A percentile compares a stretch with the other conserved stretches of the same genome.
Conservation (phyloP, 2,329 filamentous ascomycete genomes). For the Pseudogymnoascus sp. region DNA sequence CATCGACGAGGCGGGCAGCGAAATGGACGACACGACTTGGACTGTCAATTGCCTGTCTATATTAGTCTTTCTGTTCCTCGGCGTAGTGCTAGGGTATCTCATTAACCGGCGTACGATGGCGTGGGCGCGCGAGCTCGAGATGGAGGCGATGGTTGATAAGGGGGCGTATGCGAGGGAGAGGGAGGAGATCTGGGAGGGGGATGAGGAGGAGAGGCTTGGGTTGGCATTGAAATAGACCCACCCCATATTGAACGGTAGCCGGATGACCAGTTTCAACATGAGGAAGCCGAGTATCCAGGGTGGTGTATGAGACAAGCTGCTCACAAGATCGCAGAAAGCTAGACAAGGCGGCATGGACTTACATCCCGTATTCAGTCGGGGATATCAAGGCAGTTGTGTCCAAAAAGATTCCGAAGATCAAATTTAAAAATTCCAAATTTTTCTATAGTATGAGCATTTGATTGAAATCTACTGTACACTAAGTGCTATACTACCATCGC, state of each 20-base stretch:
- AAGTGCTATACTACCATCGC: conserved; percentile 10
- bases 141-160: conserved; percentile 17
- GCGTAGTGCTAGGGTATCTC: conserved; percentile 67
- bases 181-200: conserved; percentile 21
- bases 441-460: conserved; percentile 11
- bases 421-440: conserved; percentile 8
- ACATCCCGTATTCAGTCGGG: too few relatives aligned
- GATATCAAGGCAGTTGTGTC: not conserved
- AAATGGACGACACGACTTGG: conserved; percentile 73
- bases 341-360: too few relatives aligned
- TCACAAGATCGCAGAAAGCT: too few relatives aligned
- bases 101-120: conserved; percentile 70
- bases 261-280: too few relatives aligned
- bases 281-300: too few relatives aligned
- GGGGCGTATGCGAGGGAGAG: conserved; percentile 11
- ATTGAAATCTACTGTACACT: conserved; percentile 11
- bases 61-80: conserved; percentile 58
- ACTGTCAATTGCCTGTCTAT: conserved; percentile 79
- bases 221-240: too few relatives aligned
- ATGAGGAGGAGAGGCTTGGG: conserved; percentile 13
- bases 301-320: too few relatives aligned
- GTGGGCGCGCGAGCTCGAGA: conserved; percentile 48
- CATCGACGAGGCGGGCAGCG: conserved; percentile 72
- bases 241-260: too few relatives aligned
- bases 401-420: not conserved